Evolutionary conservation across 2,329 filamentous ascomycete genomes (phyloP), one percentile per base, ranked within the genome.

Genomic region (Colletotrichum godetiae): DNA sequence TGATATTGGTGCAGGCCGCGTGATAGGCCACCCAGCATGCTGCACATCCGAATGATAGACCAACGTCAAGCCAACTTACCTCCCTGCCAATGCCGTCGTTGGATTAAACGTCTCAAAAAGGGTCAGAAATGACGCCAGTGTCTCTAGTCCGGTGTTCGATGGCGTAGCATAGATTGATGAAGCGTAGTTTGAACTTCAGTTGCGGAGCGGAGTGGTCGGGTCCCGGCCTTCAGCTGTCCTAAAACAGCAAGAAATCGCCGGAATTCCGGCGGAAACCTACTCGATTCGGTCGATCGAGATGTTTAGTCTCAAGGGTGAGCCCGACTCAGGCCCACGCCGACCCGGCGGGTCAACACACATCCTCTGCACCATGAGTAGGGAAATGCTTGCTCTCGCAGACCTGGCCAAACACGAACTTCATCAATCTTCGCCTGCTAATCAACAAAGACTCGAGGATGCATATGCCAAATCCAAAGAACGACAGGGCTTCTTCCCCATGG

Each of bases 401-500:
- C 22, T 3, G 10, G 37, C 37, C 22, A 53, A 53, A 11, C n/a
- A 53, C 22, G 13, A 53, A n/a, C 1, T 12, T 19, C 11, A 37
- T 55, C 53, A 58, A 33, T 5, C 19, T 42, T 42, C 13, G 37
- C 37, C 15, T 42, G 15, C 37, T 42, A 42, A 42, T 42, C 37
- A 42, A 19, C 37, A 6, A 12, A 42, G 5, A 19, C 6, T 15
- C 15, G 37, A 6, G 37, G 19, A 42, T 19, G 37, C 15, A 13
- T 42, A 27, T 31, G n/a, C 49, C 22, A 33, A 55, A 49, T 3
- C 49, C 29, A 29, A 22, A 42, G 37, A 8, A 15, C 24, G 31
- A 55, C 24, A 52, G 24, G 27, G 42, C 22, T 29, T 60, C 37
- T 68, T 61, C 35, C 65, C 65, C 65, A 46, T 68, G 65, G 65